phyloP scores from a whole-genome alignment of 345 rosid genomes.

The Durio zibethinus region DNA sequence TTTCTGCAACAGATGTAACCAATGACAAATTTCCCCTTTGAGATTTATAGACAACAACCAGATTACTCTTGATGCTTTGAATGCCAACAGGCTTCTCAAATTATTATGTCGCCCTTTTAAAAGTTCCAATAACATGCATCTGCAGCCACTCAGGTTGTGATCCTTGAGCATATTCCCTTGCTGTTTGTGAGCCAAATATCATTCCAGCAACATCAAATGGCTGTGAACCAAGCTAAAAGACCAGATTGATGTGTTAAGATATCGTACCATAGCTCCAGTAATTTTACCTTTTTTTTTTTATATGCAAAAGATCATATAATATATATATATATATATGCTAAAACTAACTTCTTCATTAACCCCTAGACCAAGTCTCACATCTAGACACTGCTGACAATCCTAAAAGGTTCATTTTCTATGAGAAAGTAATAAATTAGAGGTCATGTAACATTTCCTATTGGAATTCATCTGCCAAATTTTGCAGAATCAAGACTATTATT shows the following conservation, averaged over 20 bases:
- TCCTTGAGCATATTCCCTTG: slow-evolving; percentile 52
- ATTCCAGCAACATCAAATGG: slow-evolving; percentile 29
- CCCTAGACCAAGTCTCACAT: background rate
- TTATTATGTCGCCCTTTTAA: slow-evolving; percentile 3
- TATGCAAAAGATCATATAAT: background rate
- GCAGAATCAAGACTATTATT: background rate
- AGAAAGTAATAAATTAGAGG: background rate
- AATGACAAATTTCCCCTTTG: background rate
- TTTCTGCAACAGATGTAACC: slow-evolving; percentile 1
- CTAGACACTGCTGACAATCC: background rate
- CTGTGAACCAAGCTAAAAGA: slow-evolving; percentile 40
- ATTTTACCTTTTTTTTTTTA: background rate
- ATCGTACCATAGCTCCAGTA: background rate
- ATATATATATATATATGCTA: background rate
- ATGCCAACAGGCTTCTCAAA: background rate
- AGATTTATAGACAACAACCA: background rate
- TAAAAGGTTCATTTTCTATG: background rate
- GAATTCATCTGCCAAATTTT: background rate
- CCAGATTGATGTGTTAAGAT: background rate
- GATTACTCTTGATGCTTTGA: background rate
- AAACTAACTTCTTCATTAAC: background rate
- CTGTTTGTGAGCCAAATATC: slow-evolving; percentile 58
- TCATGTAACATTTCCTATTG: too few relatives aligned
- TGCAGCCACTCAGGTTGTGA: slow-evolving; percentile 61
- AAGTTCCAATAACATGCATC: slow-evolving; percentile 33